These are phyloP conservation scores for Fallopia convolvulus DNA, from an alignment of 148 eudicot species.

Conservation along the genomic window DNA sequence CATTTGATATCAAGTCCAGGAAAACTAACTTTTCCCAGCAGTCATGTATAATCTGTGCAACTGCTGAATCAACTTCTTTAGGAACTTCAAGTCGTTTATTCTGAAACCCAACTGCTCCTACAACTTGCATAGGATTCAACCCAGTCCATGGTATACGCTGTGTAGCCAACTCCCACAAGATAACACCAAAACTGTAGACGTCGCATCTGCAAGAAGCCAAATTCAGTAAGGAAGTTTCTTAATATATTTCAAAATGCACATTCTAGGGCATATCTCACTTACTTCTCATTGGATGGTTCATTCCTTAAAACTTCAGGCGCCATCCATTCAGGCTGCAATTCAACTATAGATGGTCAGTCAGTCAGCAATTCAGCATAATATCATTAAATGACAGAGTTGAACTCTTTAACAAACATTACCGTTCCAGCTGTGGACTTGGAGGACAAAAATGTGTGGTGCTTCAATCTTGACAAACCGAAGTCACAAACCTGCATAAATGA, in stretches of 20 bases:
- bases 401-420: constrained; percentile 13
- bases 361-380: not conserved
- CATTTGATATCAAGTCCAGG: not conserved
- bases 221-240: not conserved
- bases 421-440: constrained; percentile 10
- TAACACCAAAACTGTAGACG: constrained; percentile 95
- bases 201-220: constrained; percentile 58
- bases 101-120: constrained; percentile 96
- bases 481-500: constrained; percentile 66
- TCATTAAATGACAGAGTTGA: too few species aligned
- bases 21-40: constrained; percentile 87
- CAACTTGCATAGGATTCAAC: constrained; percentile 97
- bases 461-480: constrained; percentile 89
- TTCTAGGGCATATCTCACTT: constrained; percentile 21
- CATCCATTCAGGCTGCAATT: constrained; percentile 95
- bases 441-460: constrained; percentile 74
- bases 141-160: constrained; percentile 83
- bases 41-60: constrained; percentile 62
- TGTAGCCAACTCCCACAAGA: constrained; percentile 89
- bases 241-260: not conserved
- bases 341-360: not conserved
- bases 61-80: constrained; percentile 54
- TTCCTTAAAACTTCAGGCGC: constrained; percentile 95
- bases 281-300: constrained; percentile 95
- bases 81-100: constrained; percentile 72